A percentile compares a stretch with the other conserved stretches of the same genome.
Conservation (phyloP, 2,329 filamentous ascomycete genomes). For the Fusarium sarcochroum region DNA sequence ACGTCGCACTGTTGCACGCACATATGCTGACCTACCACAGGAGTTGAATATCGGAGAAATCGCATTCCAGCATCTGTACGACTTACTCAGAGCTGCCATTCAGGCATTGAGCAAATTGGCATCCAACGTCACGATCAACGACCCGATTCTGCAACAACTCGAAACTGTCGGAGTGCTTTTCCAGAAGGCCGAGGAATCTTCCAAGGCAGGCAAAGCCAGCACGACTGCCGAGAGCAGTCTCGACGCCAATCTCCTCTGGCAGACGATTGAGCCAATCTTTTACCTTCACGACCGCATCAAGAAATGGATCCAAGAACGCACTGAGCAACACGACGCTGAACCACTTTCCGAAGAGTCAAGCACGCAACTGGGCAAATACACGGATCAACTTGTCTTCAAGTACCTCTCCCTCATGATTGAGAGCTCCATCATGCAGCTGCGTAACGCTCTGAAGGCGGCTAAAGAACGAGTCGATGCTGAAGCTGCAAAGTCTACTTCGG, state of each 20-base stretch:
- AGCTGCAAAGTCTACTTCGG: constrained; percentile 66
- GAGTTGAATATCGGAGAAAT: constrained; percentile 74
- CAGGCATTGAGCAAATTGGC: constrained; percentile 46
- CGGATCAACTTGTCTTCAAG: constrained; percentile 90
- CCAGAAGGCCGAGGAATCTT: constrained; percentile 44
- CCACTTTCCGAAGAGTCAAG: constrained; percentile 35
- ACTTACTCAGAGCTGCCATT: constrained; percentile 47
- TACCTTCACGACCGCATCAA: constrained; percentile 64
- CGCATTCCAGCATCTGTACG: constrained; percentile 52
- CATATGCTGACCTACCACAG: constrained; percentile 48
- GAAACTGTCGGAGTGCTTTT: constrained; percentile 47
- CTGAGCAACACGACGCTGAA: constrained; percentile 51
- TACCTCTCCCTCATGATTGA: constrained; percentile 89
- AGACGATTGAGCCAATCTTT: constrained; percentile 85
- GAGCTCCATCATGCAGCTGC: constrained; percentile 87
- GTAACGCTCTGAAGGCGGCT: constrained; percentile 74
- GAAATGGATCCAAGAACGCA: constrained; percentile 77
- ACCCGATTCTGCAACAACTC: constrained; percentile 47
- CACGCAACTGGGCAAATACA: constrained; percentile 71
- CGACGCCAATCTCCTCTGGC: constrained; percentile 72
- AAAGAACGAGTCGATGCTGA: constrained; percentile 50
- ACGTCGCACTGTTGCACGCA: neutral
- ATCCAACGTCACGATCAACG: constrained; percentile 35
- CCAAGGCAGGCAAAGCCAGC: constrained; percentile 24
- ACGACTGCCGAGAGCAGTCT: constrained; percentile 23